These are phyloP conservation scores for Colletotrichum zoysiae DNA, from an alignment of 2,329 filamentous ascomycete genomes.

Conservation along the genomic window DNA sequence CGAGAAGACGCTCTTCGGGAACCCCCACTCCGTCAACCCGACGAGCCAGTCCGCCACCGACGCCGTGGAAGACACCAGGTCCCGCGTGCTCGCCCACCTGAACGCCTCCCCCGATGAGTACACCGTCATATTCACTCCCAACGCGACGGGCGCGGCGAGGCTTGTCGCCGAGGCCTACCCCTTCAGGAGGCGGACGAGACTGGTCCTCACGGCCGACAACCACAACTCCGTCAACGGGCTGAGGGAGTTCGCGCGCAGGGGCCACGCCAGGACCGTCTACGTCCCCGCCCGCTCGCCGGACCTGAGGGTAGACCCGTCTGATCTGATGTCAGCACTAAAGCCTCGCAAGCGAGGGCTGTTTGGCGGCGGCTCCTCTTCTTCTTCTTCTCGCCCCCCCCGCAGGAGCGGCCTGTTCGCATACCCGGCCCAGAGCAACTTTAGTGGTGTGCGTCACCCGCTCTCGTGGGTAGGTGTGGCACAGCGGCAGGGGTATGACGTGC, in stretches of 20 bases:
- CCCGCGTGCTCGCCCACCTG: slow-evolving; percentile 50
- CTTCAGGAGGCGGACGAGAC: slow-evolving; percentile 45
- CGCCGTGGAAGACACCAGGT: slow-evolving; percentile 50
- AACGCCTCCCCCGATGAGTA: slow-evolving; percentile 54
- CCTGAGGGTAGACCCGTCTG: slow-evolving; percentile 47
- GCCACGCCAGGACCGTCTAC: slow-evolving; percentile 47
- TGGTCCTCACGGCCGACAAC: slow-evolving; percentile 56
- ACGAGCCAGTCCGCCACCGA: slow-evolving; percentile 52
- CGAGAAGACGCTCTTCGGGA: slow-evolving; percentile 50
- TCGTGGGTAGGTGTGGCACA: slow-evolving; percentile 53
- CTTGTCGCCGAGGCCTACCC: slow-evolving; percentile 56
- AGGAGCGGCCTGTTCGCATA: slow-evolving; percentile 56
- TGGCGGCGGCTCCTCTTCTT: neutral
- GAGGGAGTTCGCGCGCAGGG: slow-evolving; percentile 51
- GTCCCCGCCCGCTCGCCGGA: slow-evolving; percentile 47
- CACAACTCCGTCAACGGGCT: slow-evolving; percentile 58
- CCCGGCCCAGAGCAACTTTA: slow-evolving; percentile 61
- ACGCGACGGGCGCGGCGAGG: slow-evolving; percentile 55
- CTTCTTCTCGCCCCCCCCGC: too few relatives aligned
- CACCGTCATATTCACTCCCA: slow-evolving; percentile 55
- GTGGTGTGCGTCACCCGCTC: slow-evolving; percentile 57
- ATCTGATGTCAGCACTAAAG: slow-evolving; percentile 46
- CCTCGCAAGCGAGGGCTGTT: slow-evolving; percentile 26
- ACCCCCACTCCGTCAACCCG: slow-evolving; percentile 56
- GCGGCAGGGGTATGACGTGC: slow-evolving; percentile 54